Conservation (phyloP, 192 early-diverging fungal genomes). For the Chytriomyces hyalinus region DNA sequence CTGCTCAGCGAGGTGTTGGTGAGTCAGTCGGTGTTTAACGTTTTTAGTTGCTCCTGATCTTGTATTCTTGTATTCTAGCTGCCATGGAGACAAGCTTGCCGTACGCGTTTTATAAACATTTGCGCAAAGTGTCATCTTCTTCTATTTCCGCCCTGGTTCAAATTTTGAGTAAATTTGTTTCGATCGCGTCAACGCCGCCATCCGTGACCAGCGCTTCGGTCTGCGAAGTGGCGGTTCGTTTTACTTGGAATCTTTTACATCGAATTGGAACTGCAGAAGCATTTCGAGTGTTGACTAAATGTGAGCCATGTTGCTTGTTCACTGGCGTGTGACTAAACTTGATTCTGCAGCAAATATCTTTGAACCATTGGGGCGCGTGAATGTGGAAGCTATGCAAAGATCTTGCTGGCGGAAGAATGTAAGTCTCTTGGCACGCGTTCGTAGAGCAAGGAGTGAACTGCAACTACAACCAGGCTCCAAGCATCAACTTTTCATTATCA, state of each 20-base stretch:
- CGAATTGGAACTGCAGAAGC: conserved; percentile 11
- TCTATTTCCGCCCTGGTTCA: background rate
- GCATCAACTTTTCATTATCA: background rate
- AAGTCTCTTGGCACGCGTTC: background rate
- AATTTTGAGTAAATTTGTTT: conserved; percentile 16
- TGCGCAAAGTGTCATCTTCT: background rate
- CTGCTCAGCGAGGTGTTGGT: background rate
- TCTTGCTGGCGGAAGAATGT: conserved; percentile 20
- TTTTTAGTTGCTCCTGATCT: background rate
- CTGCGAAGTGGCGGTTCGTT: background rate
- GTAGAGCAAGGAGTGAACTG: background rate
- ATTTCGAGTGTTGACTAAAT: conserved; percentile 27
- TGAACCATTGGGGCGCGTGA: conserved; percentile 1
- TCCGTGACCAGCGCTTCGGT: background rate
- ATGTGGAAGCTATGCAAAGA: background rate
- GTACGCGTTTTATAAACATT: background rate
- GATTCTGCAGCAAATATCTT: background rate
- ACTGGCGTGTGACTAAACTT: background rate
- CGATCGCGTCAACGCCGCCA: background rate
- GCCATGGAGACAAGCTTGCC: conserved; percentile 13
- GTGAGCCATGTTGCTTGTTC: background rate
- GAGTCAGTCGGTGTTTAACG: background rate
- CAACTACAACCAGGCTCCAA: background rate
- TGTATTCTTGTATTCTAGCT: background rate
- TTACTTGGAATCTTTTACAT: conserved; percentile 1